phyloP scores from a whole-genome alignment of 2,329 filamentous ascomycete genomes.

The Phialophora tarda region DNA sequence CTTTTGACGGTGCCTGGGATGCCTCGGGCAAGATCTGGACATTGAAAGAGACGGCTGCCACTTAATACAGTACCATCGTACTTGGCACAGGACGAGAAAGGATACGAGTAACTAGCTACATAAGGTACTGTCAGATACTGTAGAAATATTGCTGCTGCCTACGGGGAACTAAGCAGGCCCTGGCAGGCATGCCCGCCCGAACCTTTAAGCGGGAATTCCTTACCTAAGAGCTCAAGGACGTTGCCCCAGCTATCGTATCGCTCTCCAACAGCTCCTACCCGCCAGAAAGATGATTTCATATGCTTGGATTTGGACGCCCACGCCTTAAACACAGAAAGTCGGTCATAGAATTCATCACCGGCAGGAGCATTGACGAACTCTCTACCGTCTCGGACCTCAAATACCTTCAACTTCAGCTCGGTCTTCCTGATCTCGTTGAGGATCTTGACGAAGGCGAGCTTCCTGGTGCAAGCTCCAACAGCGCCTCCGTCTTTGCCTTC shows the following conservation, averaged over 20 bases:
- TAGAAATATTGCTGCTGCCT: neutral
- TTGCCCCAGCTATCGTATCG: conserved; percentile 6
- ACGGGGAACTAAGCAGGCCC: neutral
- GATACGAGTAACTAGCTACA: neutral
- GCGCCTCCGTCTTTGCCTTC: conserved; percentile 40
- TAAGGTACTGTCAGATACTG: too few species aligned
- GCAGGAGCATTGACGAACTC: conserved; percentile 55
- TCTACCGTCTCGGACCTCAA: conserved; percentile 41
- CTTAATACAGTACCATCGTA: neutral
- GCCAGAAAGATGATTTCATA: conserved; percentile 33
- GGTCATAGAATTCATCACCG: conserved; percentile 65
- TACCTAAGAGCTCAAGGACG: conserved; percentile 1
- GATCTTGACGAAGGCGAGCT: conserved; percentile 47
- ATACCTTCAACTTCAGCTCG: conserved; percentile 35
- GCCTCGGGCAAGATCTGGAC: conserved; percentile 8
- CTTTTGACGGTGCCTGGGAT: conserved; percentile 4
- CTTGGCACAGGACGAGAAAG: neutral
- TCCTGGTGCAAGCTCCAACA: conserved; percentile 44
- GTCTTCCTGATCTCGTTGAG: conserved; percentile 42
- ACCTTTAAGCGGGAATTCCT: conserved; percentile 8
- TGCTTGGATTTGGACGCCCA: conserved; percentile 38
- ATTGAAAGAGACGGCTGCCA: neutral
- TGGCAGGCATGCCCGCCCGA: neutral
- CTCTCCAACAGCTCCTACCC: conserved; percentile 14
- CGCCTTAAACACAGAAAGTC: conserved; percentile 32